These are phyloP conservation scores for Gamarada debralockiae DNA, from an alignment of 495 filamentous ascomycete species.

Conservation along the genomic window DNA sequence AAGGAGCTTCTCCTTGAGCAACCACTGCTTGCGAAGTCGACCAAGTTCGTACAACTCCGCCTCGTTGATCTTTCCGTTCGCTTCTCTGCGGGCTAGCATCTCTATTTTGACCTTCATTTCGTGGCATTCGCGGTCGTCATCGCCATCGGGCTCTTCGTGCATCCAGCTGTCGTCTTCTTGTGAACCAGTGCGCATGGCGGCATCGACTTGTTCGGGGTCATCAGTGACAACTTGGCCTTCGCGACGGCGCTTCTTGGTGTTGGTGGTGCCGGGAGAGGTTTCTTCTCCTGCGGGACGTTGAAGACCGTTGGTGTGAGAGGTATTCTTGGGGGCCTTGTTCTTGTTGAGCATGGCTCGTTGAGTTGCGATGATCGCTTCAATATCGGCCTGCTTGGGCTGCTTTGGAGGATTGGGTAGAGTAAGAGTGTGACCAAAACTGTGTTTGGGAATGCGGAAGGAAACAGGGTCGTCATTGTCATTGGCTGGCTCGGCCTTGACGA, in stretches of 20 bases:
- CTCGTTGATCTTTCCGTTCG: not conserved
- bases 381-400: too few relatives aligned
- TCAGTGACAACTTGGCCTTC: not conserved
- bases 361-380: too few relatives aligned
- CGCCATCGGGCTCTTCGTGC: not conserved
- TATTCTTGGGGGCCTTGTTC: too few relatives aligned
- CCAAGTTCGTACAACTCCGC: not conserved
- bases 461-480: too few relatives aligned
- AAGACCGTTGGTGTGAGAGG: too few relatives aligned
- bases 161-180: constrained; percentile 17
- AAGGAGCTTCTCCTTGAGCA: too few relatives aligned
- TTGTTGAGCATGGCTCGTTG: too few relatives aligned
- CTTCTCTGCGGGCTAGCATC: not conserved
- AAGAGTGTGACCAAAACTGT: too few relatives aligned
- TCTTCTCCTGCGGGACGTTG: too few relatives aligned
- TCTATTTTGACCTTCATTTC: not conserved
- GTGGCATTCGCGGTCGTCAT: not conserved
- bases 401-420: too few relatives aligned
- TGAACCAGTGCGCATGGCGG: not conserved
- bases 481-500: too few relatives aligned
- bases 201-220: not conserved
- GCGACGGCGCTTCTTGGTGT: not conserved
- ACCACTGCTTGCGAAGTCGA: not conserved
- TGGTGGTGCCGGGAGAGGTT: not conserved
- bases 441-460: too few relatives aligned